Conservation (phyloP, 2,329 filamentous ascomycete genomes). For the Nemania bipapillata region DNA sequence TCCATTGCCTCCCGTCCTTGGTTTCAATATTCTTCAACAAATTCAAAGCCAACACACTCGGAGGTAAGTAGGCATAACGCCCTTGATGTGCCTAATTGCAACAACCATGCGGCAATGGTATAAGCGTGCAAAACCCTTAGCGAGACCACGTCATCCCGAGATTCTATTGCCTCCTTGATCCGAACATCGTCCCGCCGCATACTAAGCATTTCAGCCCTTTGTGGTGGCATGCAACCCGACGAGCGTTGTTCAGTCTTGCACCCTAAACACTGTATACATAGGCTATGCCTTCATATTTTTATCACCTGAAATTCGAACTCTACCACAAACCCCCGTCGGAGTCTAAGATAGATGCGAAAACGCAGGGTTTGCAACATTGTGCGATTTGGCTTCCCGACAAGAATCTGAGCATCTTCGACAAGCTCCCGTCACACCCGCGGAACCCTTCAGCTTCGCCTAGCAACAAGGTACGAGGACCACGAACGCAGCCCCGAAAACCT, state of each 20-base stretch:
- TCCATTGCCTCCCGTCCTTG: too few relatives aligned
- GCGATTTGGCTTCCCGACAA: constrained; percentile 63
- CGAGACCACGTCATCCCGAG: constrained; percentile 33
- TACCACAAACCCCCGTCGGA: constrained; percentile 62
- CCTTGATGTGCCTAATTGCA: not conserved
- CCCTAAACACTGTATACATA: constrained; percentile 27
- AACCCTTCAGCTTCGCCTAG: constrained; percentile 20
- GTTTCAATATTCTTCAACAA: not conserved
- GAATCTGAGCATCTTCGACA: constrained; percentile 64
- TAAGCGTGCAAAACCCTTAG: constrained; percentile 6
- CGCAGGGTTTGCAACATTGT: constrained; percentile 31
- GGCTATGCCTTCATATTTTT: constrained; percentile 71
- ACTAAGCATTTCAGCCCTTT: constrained; percentile 20
- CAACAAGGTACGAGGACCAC: constrained; percentile 23
- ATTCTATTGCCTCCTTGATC: constrained; percentile 42
- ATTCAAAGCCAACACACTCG: not conserved
- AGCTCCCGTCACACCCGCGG: constrained; percentile 63
- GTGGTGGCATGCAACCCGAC: constrained; percentile 21
- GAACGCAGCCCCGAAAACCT: constrained; percentile 30
- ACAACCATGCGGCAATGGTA: constrained; percentile 38
- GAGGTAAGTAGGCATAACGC: not conserved
- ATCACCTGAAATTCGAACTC: constrained; percentile 74
- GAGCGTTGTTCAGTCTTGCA: constrained; percentile 11
- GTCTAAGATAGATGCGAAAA: constrained; percentile 25
- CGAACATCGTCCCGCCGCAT: constrained; percentile 7